phyloP scores from a whole-genome alignment of 768 basidiomycete genomes.

The Rhodotorula diobovata region DNA sequence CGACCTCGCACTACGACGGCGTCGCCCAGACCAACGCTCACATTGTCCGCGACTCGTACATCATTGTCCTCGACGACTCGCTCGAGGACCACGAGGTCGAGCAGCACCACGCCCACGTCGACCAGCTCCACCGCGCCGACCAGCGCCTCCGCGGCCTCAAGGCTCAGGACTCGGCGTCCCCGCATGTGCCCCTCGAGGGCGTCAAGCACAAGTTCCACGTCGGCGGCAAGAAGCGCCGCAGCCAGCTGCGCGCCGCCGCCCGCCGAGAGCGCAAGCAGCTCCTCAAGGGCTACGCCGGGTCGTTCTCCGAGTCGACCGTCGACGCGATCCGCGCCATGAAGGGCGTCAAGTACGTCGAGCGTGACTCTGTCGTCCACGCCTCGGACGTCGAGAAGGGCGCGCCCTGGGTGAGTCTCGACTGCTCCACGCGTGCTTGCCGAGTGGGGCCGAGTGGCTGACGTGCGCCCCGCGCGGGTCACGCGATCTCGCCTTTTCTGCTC shows the following conservation, averaged over 20 bases:
- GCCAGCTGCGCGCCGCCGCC: conserved; percentile 3
- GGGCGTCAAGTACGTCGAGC: conserved; percentile 88
- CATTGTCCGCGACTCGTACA: conserved; percentile 81
- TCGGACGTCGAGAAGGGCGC: conserved; percentile 59
- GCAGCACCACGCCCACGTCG: conserved; percentile 66
- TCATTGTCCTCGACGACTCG: conserved; percentile 78
- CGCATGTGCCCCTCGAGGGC: conserved; percentile 48
- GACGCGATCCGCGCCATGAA: conserved; percentile 73
- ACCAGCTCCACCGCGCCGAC: conserved; percentile 65
- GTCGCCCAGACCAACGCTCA: conserved; percentile 22
- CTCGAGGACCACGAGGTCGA: conserved; percentile 52
- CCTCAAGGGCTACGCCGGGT: conserved; percentile 42
- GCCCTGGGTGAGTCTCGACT: conserved; percentile 67
- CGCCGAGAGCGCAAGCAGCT: conserved; percentile 10
- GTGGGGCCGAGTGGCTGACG: not conserved
- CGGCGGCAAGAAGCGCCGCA: conserved; percentile 28
- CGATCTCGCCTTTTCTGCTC: conserved; percentile 22
- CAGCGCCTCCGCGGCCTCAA: conserved; percentile 35
- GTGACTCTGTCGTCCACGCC: conserved; percentile 85
- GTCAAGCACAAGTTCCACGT: conserved; percentile 42
- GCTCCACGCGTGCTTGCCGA: not conserved
- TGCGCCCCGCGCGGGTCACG: conserved; percentile 12
- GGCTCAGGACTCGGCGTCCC: conserved; percentile 1
- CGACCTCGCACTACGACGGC: conserved; percentile 1
- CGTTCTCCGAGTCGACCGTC: conserved; percentile 54